phyloP scores from a whole-genome alignment of 2,329 filamentous ascomycete genomes.

The Corinectria fuckeliana region DNA sequence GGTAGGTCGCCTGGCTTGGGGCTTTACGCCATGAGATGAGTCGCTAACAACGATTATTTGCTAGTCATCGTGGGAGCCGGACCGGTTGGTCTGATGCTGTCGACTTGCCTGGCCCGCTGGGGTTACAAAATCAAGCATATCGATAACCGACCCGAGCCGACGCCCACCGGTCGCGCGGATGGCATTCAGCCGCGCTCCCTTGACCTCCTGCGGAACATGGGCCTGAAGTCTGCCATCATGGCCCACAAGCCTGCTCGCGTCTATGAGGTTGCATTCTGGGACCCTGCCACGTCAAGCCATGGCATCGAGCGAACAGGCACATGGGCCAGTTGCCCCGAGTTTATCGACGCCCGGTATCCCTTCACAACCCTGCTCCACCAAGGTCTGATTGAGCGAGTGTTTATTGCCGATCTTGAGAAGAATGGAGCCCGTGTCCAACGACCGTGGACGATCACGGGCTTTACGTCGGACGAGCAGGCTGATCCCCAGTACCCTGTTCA shows the following conservation, averaged over 20 bases:
- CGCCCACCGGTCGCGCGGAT: constrained; percentile 84
- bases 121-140: constrained; percentile 96
- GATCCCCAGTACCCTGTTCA: constrained; percentile 77
- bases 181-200: constrained; percentile 90
- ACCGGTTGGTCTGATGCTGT: constrained; percentile 86
- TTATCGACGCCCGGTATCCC: constrained; percentile 75
- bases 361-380: constrained; percentile 76
- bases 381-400: constrained; percentile 73
- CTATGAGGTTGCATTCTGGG: constrained; percentile 79
- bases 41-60: constrained; percentile 31
- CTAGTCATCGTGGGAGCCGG: constrained; percentile 87
- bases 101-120: constrained; percentile 87
- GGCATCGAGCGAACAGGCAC: constrained; percentile 71
- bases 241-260: constrained; percentile 85
- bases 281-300: constrained; percentile 60
- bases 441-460: constrained; percentile 69
- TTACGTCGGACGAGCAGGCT: constrained; percentile 62
- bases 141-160: constrained; percentile 87
- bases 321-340: constrained; percentile 89
- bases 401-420: constrained; percentile 69
- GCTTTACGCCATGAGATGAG: neutral
- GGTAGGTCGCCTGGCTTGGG: constrained; percentile 40
- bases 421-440: constrained; percentile 67
- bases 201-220: constrained; percentile 88
- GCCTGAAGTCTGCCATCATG: constrained; percentile 87